Evolutionary conservation across 2,329 filamentous ascomycete species (phyloP).

Genomic region (Botrytis tulipae): DNA sequence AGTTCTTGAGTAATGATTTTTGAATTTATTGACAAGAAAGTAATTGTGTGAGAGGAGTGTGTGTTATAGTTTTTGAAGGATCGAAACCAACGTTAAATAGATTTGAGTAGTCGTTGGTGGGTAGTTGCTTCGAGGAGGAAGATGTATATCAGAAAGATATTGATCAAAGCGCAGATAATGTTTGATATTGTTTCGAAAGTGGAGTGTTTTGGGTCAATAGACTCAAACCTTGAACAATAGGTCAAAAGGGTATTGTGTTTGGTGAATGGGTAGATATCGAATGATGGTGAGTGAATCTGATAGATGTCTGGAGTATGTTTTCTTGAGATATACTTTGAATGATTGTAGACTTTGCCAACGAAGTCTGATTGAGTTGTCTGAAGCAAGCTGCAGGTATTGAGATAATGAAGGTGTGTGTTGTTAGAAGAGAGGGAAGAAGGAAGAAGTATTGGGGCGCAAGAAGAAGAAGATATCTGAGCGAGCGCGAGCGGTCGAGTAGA

Average conservation of each 20-base stretch:
- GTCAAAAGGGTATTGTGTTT: neutral
- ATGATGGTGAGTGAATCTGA: neutral
- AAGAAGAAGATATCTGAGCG: slow-evolving; percentile 2
- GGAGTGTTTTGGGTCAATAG: slow-evolving; percentile 7
- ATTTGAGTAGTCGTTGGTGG: neutral
- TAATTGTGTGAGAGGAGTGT: neutral
- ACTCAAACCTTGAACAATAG: neutral
- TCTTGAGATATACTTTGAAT: neutral
- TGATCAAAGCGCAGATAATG: slow-evolving; percentile 4
- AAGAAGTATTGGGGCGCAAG: neutral
- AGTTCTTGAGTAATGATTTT: neutral
- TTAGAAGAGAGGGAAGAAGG: neutral
- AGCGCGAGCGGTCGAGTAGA: neutral
- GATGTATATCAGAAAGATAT: slow-evolving; percentile 16
- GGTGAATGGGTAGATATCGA: slow-evolving; percentile 1
- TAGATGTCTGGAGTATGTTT: neutral
- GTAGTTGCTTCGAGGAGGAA: neutral
- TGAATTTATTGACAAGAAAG: slow-evolving; percentile 14
- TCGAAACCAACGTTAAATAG: neutral
- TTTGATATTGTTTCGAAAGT: slow-evolving; percentile 9
- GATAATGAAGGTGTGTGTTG: neutral
- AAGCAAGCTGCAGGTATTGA: slow-evolving; percentile 14
- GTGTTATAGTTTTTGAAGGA: slow-evolving; percentile 7
- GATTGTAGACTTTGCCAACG: slow-evolving; percentile 21
- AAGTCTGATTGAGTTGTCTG: slow-evolving; percentile 14